Percentiles rank a stretch among this genome's conserved stretches.
These are phyloP conservation scores for Nidularia pulvinata DNA, from an alignment of 768 basidiomycete species.

Conservation along the genomic window DNA sequence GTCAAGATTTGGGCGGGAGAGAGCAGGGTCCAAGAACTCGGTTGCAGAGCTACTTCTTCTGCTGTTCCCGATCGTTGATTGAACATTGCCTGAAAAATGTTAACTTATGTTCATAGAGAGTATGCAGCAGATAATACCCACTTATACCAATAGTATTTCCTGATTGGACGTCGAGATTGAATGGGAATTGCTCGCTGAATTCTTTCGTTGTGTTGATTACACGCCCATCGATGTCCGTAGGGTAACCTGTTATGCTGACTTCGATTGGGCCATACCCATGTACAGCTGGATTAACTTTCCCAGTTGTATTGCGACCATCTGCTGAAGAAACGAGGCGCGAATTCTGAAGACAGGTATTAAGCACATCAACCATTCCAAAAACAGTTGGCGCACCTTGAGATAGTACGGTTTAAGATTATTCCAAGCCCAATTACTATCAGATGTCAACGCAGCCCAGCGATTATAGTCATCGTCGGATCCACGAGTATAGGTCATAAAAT, in stretches of 20 bases:
- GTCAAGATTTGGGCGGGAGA: constrained; percentile 17
- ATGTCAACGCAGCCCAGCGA: constrained; percentile 10
- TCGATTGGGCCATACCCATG: background rate
- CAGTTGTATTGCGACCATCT: background rate
- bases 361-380: background rate
- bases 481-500: constrained; percentile 10
- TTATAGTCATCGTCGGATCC: constrained; percentile 17
- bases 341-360: background rate
- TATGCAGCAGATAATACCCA: background rate
- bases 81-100: background rate
- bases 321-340: background rate
- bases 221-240: background rate
- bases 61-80: constrained; percentile 8
- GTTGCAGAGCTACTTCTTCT: constrained; percentile 15
- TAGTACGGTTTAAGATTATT: constrained; percentile 5
- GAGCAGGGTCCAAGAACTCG: constrained; percentile 10
- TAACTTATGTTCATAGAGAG: background rate
- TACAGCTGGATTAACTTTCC: background rate
- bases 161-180: background rate
- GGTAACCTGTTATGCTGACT: background rate
- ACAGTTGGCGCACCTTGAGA: background rate
- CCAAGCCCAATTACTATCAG: constrained; percentile 20
- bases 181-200: background rate
- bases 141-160: background rate
- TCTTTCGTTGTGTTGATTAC: background rate